These are phyloP conservation scores for Incumbomyces delicatus DNA, from an alignment of 2,329 filamentous ascomycete genomes.

Conservation along the genomic window DNA sequence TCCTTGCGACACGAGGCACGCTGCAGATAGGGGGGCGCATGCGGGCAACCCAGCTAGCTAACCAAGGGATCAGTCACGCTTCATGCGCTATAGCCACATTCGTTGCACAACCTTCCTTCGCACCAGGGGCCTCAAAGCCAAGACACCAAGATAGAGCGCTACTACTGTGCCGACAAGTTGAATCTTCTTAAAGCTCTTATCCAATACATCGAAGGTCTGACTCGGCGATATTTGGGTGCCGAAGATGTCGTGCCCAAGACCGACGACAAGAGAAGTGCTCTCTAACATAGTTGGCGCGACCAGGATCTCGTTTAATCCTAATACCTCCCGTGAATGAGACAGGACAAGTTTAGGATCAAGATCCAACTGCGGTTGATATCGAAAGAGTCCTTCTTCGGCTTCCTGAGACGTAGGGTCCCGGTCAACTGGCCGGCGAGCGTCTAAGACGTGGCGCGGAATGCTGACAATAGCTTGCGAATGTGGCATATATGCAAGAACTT, in stretches of 20 bases:
- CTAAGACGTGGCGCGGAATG: constrained; percentile 67
- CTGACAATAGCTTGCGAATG: constrained; percentile 64
- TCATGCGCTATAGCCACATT: constrained; percentile 11
- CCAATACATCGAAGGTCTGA: constrained; percentile 81
- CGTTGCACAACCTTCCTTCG: constrained; percentile 29
- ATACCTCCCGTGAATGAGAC: constrained; percentile 70
- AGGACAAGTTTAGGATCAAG: constrained; percentile 73
- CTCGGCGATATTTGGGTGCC: constrained; percentile 80
- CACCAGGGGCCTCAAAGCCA: constrained; percentile 77
- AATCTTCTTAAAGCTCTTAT: constrained; percentile 86
- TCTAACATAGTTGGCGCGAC: constrained; percentile 72
- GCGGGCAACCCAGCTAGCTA: too few relatives aligned
- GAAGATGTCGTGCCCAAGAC: constrained; percentile 77
- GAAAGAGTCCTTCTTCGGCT: constrained; percentile 69
- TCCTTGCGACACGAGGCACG: too few relatives aligned
- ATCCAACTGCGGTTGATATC: constrained; percentile 67
- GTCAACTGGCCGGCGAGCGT: constrained; percentile 76
- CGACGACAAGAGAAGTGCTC: constrained; percentile 83
- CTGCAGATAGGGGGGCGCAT: too few relatives aligned
- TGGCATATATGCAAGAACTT: constrained; percentile 70
- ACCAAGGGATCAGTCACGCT: too few relatives aligned
- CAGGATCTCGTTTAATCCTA: constrained; percentile 64
- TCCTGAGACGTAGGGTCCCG: constrained; percentile 74
- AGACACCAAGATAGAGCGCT: constrained; percentile 66
- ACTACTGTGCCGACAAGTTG: constrained; percentile 75